A percentile compares a stretch with the other conserved stretches of the same genome.
Evolutionary conservation across 331 rosid genomes (phyloP).

Genomic region (Telfairia occidentalis): DNA sequence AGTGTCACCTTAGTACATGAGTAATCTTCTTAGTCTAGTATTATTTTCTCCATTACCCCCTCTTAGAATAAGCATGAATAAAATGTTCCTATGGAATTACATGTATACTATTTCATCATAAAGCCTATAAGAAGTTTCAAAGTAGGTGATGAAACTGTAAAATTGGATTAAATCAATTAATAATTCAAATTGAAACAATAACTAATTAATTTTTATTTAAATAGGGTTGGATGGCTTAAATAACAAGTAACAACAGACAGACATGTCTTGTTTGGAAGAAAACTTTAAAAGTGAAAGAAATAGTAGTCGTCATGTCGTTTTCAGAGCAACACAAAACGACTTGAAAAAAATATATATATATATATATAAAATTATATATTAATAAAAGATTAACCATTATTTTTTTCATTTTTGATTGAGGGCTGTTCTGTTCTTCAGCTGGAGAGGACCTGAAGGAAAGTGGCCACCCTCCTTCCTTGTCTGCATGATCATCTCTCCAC

Average conservation of each 20-base stretch:
- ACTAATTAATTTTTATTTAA: background rate
- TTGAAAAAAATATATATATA: background rate
- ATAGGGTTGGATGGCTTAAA: background rate
- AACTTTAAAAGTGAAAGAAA: background rate
- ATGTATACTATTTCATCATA: background rate
- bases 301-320: conserved; percentile 6
- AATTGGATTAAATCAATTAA: background rate
- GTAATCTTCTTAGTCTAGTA: background rate
- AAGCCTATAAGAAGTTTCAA: background rate
- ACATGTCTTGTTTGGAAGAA: background rate
- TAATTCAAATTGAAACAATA: background rate
- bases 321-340: background rate
- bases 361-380: background rate
- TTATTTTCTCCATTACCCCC: background rate
- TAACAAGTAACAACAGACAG: background rate
- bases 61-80: no score
- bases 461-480: background rate
- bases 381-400: background rate
- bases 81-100: background rate
- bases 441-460: background rate
- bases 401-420: background rate
- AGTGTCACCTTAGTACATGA: background rate
- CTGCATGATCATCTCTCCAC: background rate
- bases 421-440: background rate
- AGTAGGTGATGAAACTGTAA: background rate